Conservation (phyloP, 805 yeast genomes). For the Lipomyces starkeyi region DNA sequence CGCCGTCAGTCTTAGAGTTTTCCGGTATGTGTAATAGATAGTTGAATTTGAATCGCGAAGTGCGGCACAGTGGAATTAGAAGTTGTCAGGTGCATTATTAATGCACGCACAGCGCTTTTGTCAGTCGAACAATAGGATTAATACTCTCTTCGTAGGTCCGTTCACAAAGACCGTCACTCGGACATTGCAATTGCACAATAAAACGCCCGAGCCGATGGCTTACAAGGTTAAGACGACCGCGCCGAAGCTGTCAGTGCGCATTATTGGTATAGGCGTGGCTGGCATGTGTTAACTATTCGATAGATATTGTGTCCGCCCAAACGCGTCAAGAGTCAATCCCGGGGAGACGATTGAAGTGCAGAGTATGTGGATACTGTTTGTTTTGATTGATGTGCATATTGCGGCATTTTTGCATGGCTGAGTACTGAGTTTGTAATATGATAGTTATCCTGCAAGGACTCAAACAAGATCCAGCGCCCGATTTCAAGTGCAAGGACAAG, state of each 20-base stretch:
- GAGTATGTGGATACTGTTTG: slow-evolving; percentile 33
- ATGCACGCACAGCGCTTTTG: background rate
- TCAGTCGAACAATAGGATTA: background rate
- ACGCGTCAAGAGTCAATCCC: slow-evolving; percentile 79
- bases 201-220: slow-evolving; percentile 67
- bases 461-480: slow-evolving; percentile 72
- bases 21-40: slow-evolving; percentile 60
- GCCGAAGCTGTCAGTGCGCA: slow-evolving; percentile 67
- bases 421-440: background rate
- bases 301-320: slow-evolving; percentile 89
- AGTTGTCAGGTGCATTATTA: background rate
- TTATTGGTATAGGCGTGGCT: slow-evolving; percentile 1
- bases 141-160: slow-evolving; percentile 56
- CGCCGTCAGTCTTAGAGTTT: slow-evolving; percentile 76
- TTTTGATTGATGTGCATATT: background rate
- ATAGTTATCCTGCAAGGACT: slow-evolving; percentile 81
- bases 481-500: slow-evolving; percentile 86
- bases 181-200: slow-evolving; percentile 61
- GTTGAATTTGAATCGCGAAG: slow-evolving; percentile 4
- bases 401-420: background rate
- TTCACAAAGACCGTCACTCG: slow-evolving; percentile 75
- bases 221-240: slow-evolving; percentile 98
- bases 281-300: background rate
- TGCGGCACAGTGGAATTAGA: background rate
- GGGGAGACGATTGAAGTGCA: slow-evolving; percentile 75